Evolutionary conservation across 306 rosid species (phyloP).

Genomic region (Delonix regia): DNA sequence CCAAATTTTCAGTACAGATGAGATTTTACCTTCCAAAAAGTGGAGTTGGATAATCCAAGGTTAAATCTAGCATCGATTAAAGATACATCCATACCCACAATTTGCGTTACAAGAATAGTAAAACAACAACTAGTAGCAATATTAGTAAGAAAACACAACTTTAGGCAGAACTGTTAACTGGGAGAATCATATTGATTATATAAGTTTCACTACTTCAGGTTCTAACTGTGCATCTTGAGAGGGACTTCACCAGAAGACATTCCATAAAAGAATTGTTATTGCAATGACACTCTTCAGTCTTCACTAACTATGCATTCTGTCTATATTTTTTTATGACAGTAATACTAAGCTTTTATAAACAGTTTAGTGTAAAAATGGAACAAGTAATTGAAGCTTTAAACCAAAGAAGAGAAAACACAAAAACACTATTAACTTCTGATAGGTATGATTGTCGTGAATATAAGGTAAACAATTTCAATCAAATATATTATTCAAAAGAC

Average conservation of each 20-base stretch:
- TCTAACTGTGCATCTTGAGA: not conserved
- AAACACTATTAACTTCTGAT: not conserved
- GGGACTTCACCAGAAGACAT: not conserved
- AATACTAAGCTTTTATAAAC: not conserved
- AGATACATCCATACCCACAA: slow-evolving; percentile 5
- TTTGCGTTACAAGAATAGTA: slow-evolving; percentile 7
- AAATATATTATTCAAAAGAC: slow-evolving; percentile 10
- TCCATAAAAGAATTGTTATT: not conserved
- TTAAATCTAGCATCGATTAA: not conserved
- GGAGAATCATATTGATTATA: not conserved
- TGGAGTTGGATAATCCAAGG: not conserved
- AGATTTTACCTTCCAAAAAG: slow-evolving; percentile 9
- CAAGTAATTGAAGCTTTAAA: slow-evolving; percentile 6
- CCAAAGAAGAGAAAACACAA: not conserved
- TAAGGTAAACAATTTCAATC: slow-evolving; percentile 19
- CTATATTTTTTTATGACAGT: slow-evolving; percentile 21
- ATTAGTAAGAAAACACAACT: not conserved
- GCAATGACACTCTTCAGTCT: not conserved
- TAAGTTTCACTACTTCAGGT: slow-evolving; percentile 8
- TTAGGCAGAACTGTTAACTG: slow-evolving; percentile 5
- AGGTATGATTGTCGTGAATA: slow-evolving; percentile 14
- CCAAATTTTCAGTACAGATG: not conserved
- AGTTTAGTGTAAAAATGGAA: not conserved
- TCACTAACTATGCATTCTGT: not conserved
- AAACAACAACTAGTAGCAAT: slow-evolving; percentile 16